Evolutionary conservation across 352 stramenopile genomes (phyloP).

Genomic region (Phytophthora melonis): DNA sequence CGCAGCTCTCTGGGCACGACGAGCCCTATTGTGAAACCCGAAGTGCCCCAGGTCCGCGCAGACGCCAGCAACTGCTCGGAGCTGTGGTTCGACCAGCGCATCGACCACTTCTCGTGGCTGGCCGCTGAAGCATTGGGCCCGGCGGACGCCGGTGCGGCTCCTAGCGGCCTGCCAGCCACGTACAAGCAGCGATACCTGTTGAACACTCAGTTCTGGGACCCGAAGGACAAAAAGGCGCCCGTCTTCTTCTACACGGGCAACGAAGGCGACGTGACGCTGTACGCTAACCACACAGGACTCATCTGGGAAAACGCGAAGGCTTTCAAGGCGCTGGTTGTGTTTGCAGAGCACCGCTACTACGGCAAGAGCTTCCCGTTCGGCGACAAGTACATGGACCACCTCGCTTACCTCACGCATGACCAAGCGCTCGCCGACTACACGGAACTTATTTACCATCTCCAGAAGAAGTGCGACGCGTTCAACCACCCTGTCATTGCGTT

Average conservation of each 20-base stretch:
- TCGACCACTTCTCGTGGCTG: constrained; percentile 92
- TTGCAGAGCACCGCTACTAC: constrained; percentile 97
- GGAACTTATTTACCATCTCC: constrained; percentile 88
- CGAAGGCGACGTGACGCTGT: constrained; percentile 94
- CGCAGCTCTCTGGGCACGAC: constrained; percentile 43
- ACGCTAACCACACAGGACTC: constrained; percentile 94
- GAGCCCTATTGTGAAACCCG: constrained; percentile 4
- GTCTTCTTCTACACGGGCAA: constrained; percentile 97
- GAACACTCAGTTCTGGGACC: constrained; percentile 88
- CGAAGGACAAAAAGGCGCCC: constrained; percentile 66
- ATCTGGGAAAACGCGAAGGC: constrained; percentile 94
- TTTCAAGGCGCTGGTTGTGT: constrained; percentile 93
- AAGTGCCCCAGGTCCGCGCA: constrained; percentile 35
- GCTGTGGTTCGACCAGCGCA: constrained; percentile 87
- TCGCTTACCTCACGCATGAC: constrained; percentile 89
- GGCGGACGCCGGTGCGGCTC: neutral
- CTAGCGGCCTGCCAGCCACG: constrained; percentile 50
- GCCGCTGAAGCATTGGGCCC: constrained; percentile 31
- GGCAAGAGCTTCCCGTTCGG: constrained; percentile 90
- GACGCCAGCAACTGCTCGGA: constrained; percentile 82
- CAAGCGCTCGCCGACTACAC: constrained; percentile 95
- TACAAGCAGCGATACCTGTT: constrained; percentile 92
- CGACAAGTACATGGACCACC: constrained; percentile 68
- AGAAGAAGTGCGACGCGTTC: constrained; percentile 73
- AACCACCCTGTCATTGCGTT: constrained; percentile 94